Evolutionary conservation across 2,329 filamentous ascomycete species (phyloP).

Genomic region (Didymella segeticola): DNA sequence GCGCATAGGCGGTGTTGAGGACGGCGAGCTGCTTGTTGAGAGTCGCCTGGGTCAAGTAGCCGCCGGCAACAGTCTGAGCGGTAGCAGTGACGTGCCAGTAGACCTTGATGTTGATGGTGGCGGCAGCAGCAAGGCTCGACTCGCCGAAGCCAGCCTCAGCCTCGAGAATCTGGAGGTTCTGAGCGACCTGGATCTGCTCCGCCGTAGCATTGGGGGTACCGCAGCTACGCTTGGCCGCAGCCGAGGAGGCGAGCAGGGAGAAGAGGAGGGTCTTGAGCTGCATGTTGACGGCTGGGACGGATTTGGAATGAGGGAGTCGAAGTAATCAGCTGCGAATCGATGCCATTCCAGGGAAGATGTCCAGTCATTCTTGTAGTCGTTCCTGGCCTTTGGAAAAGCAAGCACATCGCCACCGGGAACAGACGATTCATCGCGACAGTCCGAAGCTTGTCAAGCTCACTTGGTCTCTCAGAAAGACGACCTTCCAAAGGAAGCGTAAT

Average conservation of each 20-base stretch:
- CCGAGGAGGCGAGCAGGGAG: slow-evolving; percentile 15
- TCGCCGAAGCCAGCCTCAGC: slow-evolving; percentile 9
- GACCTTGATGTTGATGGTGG: slow-evolving; percentile 35
- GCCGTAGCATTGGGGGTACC: slow-evolving; percentile 22
- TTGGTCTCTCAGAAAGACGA: not conserved
- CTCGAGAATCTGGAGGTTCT: slow-evolving; percentile 23
- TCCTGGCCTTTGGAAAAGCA: not conserved
- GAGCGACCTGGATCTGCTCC: slow-evolving; percentile 20
- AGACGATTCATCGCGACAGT: not conserved
- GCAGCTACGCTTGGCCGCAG: slow-evolving; percentile 20
- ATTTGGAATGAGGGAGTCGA: slow-evolving; percentile 5
- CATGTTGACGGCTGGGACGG: slow-evolving; percentile 9
- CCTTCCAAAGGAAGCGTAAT: slow-evolving; percentile 14
- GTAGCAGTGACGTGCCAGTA: slow-evolving; percentile 47
- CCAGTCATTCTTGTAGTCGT: slow-evolving; percentile 11
- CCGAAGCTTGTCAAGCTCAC: slow-evolving; percentile 3
- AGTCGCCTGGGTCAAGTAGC: slow-evolving; percentile 18
- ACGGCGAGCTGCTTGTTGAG: slow-evolving; percentile 19
- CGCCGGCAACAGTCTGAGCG: slow-evolving; percentile 17
- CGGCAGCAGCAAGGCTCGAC: slow-evolving; percentile 21
- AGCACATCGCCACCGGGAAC: not conserved
- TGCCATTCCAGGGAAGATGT: slow-evolving; percentile 3
- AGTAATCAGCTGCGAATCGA: slow-evolving; percentile 19
- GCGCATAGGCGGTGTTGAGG: slow-evolving; percentile 19
- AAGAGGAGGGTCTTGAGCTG: slow-evolving; percentile 19